Base-by-base conservation (phyloP, 2,329 filamentous ascomycete species). In the Aspergillus spinulosporus region DNA sequence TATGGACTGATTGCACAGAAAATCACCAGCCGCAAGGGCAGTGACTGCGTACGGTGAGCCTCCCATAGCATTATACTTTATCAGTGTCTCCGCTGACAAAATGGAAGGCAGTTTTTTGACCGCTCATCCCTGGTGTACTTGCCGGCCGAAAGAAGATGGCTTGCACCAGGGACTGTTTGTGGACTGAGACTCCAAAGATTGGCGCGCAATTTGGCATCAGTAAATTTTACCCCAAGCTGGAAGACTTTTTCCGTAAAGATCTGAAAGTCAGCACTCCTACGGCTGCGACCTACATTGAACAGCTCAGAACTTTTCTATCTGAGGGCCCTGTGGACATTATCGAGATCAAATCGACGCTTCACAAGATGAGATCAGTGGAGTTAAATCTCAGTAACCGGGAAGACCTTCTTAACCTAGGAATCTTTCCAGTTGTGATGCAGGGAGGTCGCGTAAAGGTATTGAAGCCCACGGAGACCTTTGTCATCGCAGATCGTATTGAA, bases 401-500 rank as follows among this genome's bases (percentile, higher is more conserved):
- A 28, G 43, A 26, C 11, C 51, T 53, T 3, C 11, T 4, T 7
- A 12, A 14, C 14, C 5, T 50, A 2, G 7, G 4, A 5, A 46
- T 56, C 21, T 36, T 56, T 5, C 54, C 54, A 4, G 54, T 39
- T 4, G 14, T 1, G 12, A 47, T 32, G 32, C 54, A 32, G 5
- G 15, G 12, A 4, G 47, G 34, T 12, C 12, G 5, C 8, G 48
- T 52, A 12, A 11, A 46, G 26, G 5, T 56, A n/a, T 29, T 39
- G 26, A 51, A 40, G 8, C 4, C 36, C 11, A 40, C 21, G 1
- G 42, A 39, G 8, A 46, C 21, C 8, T 52, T 56, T 36, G 46
- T 51, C n/a, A 56, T 56, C n/a, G 39, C 54, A 42, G 54, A 56
- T 21, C 14, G 54, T 1, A 12, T 51, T 4, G 32, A 56, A 7